Conservation (phyloP, 2,329 filamentous ascomycete genomes). For the Fusarium decemcellulare region DNA sequence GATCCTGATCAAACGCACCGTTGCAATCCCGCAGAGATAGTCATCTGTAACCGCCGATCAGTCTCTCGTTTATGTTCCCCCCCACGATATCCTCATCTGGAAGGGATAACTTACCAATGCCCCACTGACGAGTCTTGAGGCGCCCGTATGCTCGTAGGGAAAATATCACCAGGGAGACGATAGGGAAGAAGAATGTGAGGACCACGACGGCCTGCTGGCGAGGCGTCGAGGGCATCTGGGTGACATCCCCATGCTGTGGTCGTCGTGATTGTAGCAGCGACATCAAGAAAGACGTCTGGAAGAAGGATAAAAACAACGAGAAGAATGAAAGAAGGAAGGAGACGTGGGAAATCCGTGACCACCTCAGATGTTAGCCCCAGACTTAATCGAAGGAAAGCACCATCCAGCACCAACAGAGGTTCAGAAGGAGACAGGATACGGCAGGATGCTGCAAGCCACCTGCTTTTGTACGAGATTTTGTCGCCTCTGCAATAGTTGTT, state of each 20-base stretch:
- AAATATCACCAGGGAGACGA: constrained; percentile 15
- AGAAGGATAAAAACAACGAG: neutral
- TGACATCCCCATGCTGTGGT: constrained; percentile 15
- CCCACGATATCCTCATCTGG: neutral
- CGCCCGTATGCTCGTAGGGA: constrained; percentile 21
- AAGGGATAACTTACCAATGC: constrained; percentile 20
- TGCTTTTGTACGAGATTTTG: constrained; percentile 6
- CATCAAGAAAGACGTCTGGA: constrained; percentile 5
- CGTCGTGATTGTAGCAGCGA: constrained; percentile 14
- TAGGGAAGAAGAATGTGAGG: constrained; percentile 23
- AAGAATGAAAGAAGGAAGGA: constrained; percentile 5
- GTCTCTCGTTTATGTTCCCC: constrained; percentile 1
- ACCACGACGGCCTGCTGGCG: constrained; percentile 18
- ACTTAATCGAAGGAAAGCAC: neutral
- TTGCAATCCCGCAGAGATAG: constrained; percentile 27
- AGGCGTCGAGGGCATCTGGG: constrained; percentile 11
- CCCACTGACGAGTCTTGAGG: constrained; percentile 24
- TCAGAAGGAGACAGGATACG: neutral
- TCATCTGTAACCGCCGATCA: constrained; percentile 19
- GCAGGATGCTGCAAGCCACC: constrained; percentile 5
- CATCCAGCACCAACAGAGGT: neutral
- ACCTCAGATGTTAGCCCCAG: constrained; percentile 6
- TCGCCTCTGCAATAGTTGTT: neutral
- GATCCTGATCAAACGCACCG: constrained; percentile 8
- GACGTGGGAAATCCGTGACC: neutral